Evolutionary conservation across 2,329 filamentous ascomycete genomes (phyloP).

Genomic region (Hirsutella thompsonii): DNA sequence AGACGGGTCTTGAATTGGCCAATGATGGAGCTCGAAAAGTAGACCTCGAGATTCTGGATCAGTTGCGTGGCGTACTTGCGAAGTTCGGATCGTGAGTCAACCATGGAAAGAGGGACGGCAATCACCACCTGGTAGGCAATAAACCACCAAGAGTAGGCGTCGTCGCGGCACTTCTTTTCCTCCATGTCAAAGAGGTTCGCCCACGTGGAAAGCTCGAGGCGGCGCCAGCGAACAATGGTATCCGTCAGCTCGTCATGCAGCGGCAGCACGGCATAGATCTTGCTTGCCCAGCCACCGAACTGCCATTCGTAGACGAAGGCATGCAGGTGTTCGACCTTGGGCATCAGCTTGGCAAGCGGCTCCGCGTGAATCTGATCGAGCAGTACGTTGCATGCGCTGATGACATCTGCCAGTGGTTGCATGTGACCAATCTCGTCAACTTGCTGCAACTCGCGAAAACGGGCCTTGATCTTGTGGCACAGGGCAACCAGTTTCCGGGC

Average conservation of each 20-base stretch:
- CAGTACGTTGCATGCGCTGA: conserved; percentile 61
- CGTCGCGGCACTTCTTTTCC: conserved; percentile 57
- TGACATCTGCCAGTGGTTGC: conserved; percentile 67
- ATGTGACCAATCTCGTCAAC: conserved; percentile 57
- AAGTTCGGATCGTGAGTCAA: conserved; percentile 45
- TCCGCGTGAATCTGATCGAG: conserved; percentile 66
- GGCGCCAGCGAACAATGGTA: conserved; percentile 77
- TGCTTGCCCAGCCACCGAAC: conserved; percentile 69
- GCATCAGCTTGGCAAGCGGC: conserved; percentile 75
- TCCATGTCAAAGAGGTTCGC: conserved; percentile 79
- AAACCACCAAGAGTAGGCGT: conserved; percentile 91
- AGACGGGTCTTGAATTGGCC: conserved; percentile 72
- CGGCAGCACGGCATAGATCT: conserved; percentile 54
- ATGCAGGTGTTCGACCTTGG: conserved; percentile 79
- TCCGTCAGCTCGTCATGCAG: conserved; percentile 70
- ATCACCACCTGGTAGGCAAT: conserved; percentile 86
- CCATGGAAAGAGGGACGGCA: conserved; percentile 56
- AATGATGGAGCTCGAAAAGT: conserved; percentile 65
- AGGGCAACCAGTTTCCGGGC: conserved; percentile 60
- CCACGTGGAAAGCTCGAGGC: conserved; percentile 88
- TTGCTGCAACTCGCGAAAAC: conserved; percentile 59
- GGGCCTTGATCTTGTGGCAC: conserved; percentile 52
- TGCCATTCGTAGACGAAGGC: conserved; percentile 88
- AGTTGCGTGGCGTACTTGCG: conserved; percentile 53
- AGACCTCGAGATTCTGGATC: conserved; percentile 63